Evolutionary conservation across 495 filamentous ascomycete genomes (phyloP), one percentile per base, ranked within the genome.

Genomic region (Astrothelium subdiscretum): DNA sequence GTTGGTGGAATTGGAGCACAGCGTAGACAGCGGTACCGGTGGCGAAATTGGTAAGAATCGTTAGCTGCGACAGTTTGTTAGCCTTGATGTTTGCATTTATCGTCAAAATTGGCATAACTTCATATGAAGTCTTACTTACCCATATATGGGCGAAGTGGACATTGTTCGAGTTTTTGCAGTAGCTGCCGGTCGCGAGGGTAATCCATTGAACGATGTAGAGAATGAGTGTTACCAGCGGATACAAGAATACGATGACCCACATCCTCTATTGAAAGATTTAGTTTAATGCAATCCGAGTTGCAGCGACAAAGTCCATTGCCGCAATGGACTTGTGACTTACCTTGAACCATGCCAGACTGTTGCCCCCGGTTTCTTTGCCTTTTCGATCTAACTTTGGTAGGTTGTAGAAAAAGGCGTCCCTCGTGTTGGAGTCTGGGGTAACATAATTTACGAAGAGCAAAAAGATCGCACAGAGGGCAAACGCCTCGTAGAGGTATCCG

Each of bases 401-500:
- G 35, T 22, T 52, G 38, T 40, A 32, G 62, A 64, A 64, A 38
- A 52, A 64, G 2, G 38, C 58, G 10, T 60, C 35, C 18, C 43
- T 13, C 20, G 31, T 12, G n/a, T 54, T 32, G 5, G 42, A 26
- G 10, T 64, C 32, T 2, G 62, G 62, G 22, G 57, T 32, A 26
- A 60, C 58, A 43, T 60, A 64, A 22, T 43, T 20, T 22, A 64
- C 29, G 58, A 64, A 64, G 40, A 64, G 62, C 18, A 64, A 58
- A 13, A 60, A 64, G 26, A 64, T 32, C 2, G 62, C 58, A 29
- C 27, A 35, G 18, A 63, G 43, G 11, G 62, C 62, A 35, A 64
- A 64, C 15, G 22, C 27, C 61, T 64, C 62, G 32, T 64, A 60
- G 15, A 64, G 24, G 26, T 52, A 48, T n/a, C 57, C 58, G 20